A percentile compares a stretch with the other conserved stretches of the same genome.
Evolutionary conservation across 2,329 filamentous ascomycete species (phyloP).

Genomic region (Scopulariopsis brevicaulis): DNA sequence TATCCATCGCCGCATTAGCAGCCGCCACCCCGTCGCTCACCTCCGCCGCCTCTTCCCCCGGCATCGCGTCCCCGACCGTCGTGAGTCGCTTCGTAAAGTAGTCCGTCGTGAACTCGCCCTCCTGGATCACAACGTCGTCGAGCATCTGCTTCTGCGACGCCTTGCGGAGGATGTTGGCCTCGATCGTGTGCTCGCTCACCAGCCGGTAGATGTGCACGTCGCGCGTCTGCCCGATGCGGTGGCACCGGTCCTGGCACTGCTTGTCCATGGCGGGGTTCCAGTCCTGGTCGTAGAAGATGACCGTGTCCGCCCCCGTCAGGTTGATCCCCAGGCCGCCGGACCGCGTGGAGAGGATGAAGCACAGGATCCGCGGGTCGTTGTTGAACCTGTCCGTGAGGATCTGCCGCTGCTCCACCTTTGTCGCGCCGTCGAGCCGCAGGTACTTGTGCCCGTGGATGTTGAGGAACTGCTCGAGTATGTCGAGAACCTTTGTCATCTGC

Average conservation of each 20-base stretch:
- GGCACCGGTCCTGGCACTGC: constrained; percentile 94
- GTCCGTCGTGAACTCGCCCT: constrained; percentile 95
- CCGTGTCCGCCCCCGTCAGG: constrained; percentile 88
- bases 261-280: constrained; percentile 99
- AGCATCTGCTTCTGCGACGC: constrained; percentile 96
- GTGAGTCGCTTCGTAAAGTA: constrained; percentile 77
- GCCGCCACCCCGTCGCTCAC: constrained; percentile 54
- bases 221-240: constrained; percentile 93
- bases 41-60: constrained; percentile 18
- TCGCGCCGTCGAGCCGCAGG: constrained; percentile 88
- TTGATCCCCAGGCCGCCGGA: constrained; percentile 95
- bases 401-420: constrained; percentile 90
- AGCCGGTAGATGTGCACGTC: constrained; percentile 98
- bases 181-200: constrained; percentile 87
- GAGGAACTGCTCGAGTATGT: constrained; percentile 94
- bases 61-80: constrained; percentile 54
- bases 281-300: constrained; percentile 98
- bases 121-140: constrained; percentile 96
- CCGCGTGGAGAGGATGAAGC: constrained; percentile 89
- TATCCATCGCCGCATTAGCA: constrained; percentile 68
- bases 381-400: constrained; percentile 97
- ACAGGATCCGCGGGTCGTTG: constrained; percentile 80
- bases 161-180: constrained; percentile 94
- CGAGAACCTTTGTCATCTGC: constrained; percentile 97
- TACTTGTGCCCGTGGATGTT: constrained; percentile 98